Evolutionary conservation across 768 basidiomycete genomes (phyloP), one percentile per base, ranked within the genome.

Genomic region (Leccinum fibrillosum): DNA sequence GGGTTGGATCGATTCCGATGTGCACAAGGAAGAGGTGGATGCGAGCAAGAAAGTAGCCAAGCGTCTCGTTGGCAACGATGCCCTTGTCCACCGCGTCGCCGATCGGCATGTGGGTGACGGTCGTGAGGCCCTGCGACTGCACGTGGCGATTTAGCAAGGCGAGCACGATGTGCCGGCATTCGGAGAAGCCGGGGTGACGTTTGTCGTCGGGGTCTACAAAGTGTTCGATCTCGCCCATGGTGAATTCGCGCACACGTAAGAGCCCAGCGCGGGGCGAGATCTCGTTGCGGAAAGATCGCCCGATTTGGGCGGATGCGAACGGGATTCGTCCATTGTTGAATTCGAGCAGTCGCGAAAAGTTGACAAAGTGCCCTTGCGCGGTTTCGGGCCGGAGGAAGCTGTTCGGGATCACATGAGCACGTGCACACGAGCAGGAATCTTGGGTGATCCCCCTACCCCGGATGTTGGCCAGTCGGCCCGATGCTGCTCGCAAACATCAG

Each of bases 151-250:
- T 86, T 55, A 98, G 83, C 49, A 98, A 79, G 25, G 81, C 76
- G 49, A 98, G 80, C 52, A 80, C 82, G 59, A 93, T 78, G 65
- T 93, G 83, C 57, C 85, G 85, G 58, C 90, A 85, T 62, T 95
- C 91, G 50, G 71, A 69, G 79, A 98, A 99, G n/a, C 86, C 83
- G 25, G 81, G 77, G 74, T 98, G 97, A 5, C 73, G 76, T 77
- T 98, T 99, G 77, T 97, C 87, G 45, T 82, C 81, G 13, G 97
- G 97, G 78, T 98, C 97, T 64, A 99, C 97, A 63, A 80, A 99
- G 78, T 99, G 97, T 76, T 99, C 97, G 70, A 99, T 97, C 78
- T 99, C 97, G 49, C 94, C 97, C 96, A 98, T 97, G 11, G 93
- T 97, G 77, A 98, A 99, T 74, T 99, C 97, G 64, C 96, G 91